Conservation (phyloP, 164 flowering plant genomes). For the Tetrastigma voinierianum region DNA sequence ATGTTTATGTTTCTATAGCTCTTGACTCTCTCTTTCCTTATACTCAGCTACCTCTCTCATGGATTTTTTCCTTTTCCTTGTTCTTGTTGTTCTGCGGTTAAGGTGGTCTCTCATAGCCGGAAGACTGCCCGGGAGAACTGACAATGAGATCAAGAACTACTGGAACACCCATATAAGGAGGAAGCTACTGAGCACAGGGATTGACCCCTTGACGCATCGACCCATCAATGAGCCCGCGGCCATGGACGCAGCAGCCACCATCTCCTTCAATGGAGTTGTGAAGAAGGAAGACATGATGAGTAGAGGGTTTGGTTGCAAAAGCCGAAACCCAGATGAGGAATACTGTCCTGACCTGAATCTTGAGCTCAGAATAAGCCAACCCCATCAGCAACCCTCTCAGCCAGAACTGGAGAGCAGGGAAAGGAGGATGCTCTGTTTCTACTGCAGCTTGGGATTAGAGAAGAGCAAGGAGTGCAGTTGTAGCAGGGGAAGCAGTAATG, state of each 20-base stretch:
- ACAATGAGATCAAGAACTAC: conserved; percentile 58
- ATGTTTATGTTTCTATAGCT: conserved; percentile 3
- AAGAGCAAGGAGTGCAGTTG: conserved; percentile 1
- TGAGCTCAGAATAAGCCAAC: conserved; percentile 60
- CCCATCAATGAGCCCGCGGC: conserved; percentile 28
- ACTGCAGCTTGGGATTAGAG: not conserved
- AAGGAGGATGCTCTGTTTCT: not conserved
- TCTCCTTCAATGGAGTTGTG: conserved; percentile 18
- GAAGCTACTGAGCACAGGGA: conserved; percentile 44
- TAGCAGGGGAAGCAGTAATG: not conserved
- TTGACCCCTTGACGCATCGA: conserved; percentile 49
- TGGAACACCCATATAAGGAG: conserved; percentile 65
- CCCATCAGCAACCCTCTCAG: conserved; percentile 12
- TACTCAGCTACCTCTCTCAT: not conserved
- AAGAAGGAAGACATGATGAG: conserved; percentile 24
- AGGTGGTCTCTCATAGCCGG: conserved; percentile 38
- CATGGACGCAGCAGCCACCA: conserved; percentile 23
- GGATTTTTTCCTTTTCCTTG: not conserved
- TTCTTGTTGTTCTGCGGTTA: not conserved
- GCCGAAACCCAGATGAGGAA: conserved; percentile 2
- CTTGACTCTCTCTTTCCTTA: no score
- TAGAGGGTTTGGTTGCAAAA: conserved; percentile 4
- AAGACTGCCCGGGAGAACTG: conserved; percentile 52
- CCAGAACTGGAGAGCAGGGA: not conserved
- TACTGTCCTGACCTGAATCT: conserved; percentile 50